Conservation (phyloP, 805 yeast genomes). For the Saccharomycopsis schoenii region DNA sequence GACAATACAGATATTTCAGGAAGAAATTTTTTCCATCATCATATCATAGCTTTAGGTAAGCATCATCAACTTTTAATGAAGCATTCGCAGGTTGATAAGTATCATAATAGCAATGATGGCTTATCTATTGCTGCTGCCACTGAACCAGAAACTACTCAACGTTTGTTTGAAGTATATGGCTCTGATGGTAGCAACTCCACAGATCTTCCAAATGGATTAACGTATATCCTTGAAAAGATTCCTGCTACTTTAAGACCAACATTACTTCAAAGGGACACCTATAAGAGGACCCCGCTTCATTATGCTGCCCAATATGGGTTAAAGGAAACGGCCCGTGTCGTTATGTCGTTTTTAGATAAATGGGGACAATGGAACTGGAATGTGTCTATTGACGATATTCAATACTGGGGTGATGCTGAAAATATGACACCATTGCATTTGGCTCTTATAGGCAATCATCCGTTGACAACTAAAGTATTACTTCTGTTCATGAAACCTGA, state of each 20-base stretch:
- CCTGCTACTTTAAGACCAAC: constrained; percentile 44
- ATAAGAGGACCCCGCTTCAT: constrained; percentile 78
- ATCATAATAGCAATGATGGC: constrained; percentile 12
- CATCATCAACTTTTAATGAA: constrained; percentile 25
- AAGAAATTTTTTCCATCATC: constrained; percentile 79
- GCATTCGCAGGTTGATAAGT: constrained; percentile 8
- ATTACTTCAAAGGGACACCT: constrained; percentile 61
- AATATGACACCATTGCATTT: constrained; percentile 72
- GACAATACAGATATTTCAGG: constrained; percentile 70
- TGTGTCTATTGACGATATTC: constrained; percentile 45
- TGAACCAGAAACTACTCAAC: constrained; percentile 39
- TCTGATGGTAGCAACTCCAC: constrained; percentile 54
- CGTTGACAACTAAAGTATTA: constrained; percentile 56
- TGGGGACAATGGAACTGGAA: constrained; percentile 50
- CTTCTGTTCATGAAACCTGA: constrained; percentile 34
- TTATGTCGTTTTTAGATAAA: constrained; percentile 43
- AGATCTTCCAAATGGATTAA: constrained; percentile 49
- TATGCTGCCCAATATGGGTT: constrained; percentile 85
- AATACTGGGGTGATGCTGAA: constrained; percentile 64
- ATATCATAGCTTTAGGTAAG: constrained; percentile 69
- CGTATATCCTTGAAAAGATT: constrained; percentile 47
- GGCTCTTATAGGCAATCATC: constrained; percentile 76
- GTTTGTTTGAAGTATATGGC: constrained; percentile 46
- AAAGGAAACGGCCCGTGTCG: constrained; percentile 45
- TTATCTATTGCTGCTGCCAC: constrained; percentile 33